A percentile compares a stretch with the other conserved stretches of the same genome.
phyloP scores from a whole-genome alignment of 768 basidiomycete genomes.

The Naematelia encephala region DNA sequence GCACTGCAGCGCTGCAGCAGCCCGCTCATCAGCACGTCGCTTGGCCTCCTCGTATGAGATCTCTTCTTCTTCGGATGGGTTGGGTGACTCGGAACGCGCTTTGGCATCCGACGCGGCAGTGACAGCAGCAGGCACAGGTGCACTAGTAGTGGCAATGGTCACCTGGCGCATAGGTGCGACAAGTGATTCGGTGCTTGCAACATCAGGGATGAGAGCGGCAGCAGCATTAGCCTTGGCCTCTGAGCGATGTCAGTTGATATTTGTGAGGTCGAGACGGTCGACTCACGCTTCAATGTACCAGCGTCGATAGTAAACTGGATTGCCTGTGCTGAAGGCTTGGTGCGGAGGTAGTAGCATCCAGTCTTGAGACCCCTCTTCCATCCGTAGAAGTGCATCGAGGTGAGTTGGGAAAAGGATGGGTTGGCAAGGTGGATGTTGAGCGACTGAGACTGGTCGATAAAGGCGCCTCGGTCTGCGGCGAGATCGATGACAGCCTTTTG shows the following conservation, averaged over 20 bases:
- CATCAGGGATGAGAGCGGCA: constrained; percentile 15
- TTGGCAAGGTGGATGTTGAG: constrained; percentile 88
- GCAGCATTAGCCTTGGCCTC: constrained; percentile 38
- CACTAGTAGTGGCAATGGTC: constrained; percentile 33
- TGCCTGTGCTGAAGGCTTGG: constrained; percentile 88
- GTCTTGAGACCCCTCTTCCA: constrained; percentile 99
- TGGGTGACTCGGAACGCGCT: constrained; percentile 14
- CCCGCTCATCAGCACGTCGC: constrained; percentile 48
- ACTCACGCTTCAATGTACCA: constrained; percentile 57
- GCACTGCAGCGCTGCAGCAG: constrained; percentile 50
- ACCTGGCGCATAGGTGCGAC: constrained; percentile 39
- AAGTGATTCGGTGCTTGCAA: constrained; percentile 17
- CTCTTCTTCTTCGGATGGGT: constrained; percentile 47
- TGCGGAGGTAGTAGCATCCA: constrained; percentile 92
- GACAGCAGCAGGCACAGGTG: constrained; percentile 7
- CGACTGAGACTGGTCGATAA: constrained; percentile 88
- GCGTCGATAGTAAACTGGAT: constrained; percentile 97
- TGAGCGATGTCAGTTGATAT: background rate
- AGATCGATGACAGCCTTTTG: constrained; percentile 98
- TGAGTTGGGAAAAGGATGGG: constrained; percentile 82
- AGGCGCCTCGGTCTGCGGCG: constrained; percentile 97
- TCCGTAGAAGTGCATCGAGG: constrained; percentile 64
- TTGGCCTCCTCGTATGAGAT: constrained; percentile 51
- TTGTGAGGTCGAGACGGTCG: background rate
- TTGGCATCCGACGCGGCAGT: constrained; percentile 9